These are phyloP conservation scores for Penicillium odoratum DNA, from an alignment of 495 filamentous ascomycete genomes.

Conservation along the genomic window DNA sequence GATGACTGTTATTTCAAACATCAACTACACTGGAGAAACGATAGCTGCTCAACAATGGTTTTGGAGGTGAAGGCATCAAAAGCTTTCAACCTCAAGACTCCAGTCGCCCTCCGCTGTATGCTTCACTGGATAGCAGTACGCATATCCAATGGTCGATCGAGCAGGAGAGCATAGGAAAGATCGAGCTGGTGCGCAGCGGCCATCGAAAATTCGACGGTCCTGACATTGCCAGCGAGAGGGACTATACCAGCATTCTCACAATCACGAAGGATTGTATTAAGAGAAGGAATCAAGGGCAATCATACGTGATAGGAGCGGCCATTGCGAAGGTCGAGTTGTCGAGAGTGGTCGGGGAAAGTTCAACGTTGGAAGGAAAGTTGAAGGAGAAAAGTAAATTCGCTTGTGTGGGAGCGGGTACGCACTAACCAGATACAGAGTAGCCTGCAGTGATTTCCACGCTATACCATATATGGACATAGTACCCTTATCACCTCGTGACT, in stretches of 20 bases:
- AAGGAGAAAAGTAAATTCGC: conserved; percentile 30
- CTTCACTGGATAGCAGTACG: conserved; percentile 31
- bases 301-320: conserved; percentile 66
- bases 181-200: conserved; percentile 75
- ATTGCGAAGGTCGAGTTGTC: conserved; percentile 50
- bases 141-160: conserved; percentile 34
- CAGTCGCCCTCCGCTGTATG: conserved; percentile 45
- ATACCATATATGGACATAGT: background rate
- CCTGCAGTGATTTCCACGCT: background rate
- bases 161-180: conserved; percentile 59
- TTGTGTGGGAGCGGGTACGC: conserved; percentile 34
- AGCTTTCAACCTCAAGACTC: conserved; percentile 81
- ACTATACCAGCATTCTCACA: conserved; percentile 64
- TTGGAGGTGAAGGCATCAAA: conserved; percentile 71
- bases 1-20: conserved; percentile 26
- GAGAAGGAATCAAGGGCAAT: conserved; percentile 39
- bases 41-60: conserved; percentile 66
- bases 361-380: conserved; percentile 25
- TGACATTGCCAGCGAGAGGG: conserved; percentile 73
- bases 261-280: conserved; percentile 46
- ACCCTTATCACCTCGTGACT: conserved; percentile 31
- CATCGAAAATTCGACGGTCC: conserved; percentile 26
- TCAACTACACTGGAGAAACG: conserved; percentile 23
- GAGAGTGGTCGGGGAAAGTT: conserved; percentile 41
- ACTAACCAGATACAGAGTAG: conserved; percentile 15